Base-by-base conservation (phyloP, 805 yeast genomes). In the Pichia sporocuriosa region DNA sequence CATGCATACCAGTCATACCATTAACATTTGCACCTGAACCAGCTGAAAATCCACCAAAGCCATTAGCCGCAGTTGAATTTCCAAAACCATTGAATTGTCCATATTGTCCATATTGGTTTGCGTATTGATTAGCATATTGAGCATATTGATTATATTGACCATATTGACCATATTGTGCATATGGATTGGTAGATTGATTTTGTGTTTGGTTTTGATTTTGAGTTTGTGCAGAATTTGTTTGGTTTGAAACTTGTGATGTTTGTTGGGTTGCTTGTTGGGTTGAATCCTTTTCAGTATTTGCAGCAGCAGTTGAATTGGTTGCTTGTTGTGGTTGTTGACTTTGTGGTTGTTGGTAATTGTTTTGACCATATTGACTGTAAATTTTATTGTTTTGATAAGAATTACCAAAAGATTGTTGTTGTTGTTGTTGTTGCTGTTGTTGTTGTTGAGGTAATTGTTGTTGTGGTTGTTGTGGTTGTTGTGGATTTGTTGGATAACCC, bases 281-380 rank as follows among this genome's bases (percentile, higher is more conserved):
- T 6, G 42, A 22, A 36, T 50, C 40, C 22, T 40, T 31, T 26
- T 41, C 44, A 23, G 50, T 38, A 47, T 54, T 37, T 32, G 48
- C 25, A 25, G 45, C 30, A 37, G 37, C 20, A 5, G 39, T 34
- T 22, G 43, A 23, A 43, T 21, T 46, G 43, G 22, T 45, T 39
- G 39, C 13, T 29, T 37, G 33, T 16, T 40, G 11, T 15, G 46
- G 4, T 24, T 35, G 37, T 12, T 16, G 21, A 25, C 45, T 16
- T 23, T 49, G 42, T 32, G 40, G 43, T 27, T 33, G 54, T 35
- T 47, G 52, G 29, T 21, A 33, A 25, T 31, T 30, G 16, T 36
- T 40, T 37, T 50, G 52, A 26, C 56, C 58, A 45, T 54, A 54
- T 39, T 55, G 58, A 47, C 50, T 52, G 43, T 57, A 56, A 31